Evolutionary conservation across 805 yeast species (phyloP).

Genomic region (Yamadazyma insecticola): DNA sequence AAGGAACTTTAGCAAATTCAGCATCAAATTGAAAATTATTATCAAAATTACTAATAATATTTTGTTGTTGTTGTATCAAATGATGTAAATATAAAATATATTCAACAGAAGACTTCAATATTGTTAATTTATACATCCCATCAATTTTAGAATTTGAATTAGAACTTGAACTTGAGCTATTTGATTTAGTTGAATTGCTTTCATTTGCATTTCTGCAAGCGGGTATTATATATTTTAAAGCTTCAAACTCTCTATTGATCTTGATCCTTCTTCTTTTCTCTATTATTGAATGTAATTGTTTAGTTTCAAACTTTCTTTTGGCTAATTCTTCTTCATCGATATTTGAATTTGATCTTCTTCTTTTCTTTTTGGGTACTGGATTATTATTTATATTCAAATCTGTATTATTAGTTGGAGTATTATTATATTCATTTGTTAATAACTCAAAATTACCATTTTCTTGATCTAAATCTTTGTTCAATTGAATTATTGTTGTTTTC

Average conservation of each 20-base stretch:
- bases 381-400: constrained; percentile 1
- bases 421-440: constrained; percentile 33
- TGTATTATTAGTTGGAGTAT: constrained; percentile 1
- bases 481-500: constrained; percentile 41
- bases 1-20: constrained; percentile 49
- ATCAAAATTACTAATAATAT: constrained; percentile 26
- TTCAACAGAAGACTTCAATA: constrained; percentile 78
- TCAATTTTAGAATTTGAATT: constrained; percentile 33
- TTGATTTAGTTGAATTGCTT: constrained; percentile 4
- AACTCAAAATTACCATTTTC: constrained; percentile 40
- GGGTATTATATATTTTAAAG: constrained; percentile 70
- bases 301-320: constrained; percentile 38
- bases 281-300: constrained; percentile 63
- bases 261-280: constrained; percentile 75
- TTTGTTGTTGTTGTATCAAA: constrained; percentile 47
- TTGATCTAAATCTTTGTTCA: constrained; percentile 38
- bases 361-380: constrained; percentile 20
- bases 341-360: constrained; percentile 36
- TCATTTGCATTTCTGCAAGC: constrained; percentile 57
- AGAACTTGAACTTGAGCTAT: constrained; percentile 5
- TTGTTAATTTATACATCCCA: constrained; percentile 77
- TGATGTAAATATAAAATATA: constrained; percentile 68
- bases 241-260: constrained; percentile 80
- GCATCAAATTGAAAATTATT: constrained; percentile 33
- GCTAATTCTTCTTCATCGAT: constrained; percentile 38